Evolutionary conservation across 768 basidiomycete species (phyloP), one percentile per base, ranked within the genome.

Genomic region (Mycena galopus): DNA sequence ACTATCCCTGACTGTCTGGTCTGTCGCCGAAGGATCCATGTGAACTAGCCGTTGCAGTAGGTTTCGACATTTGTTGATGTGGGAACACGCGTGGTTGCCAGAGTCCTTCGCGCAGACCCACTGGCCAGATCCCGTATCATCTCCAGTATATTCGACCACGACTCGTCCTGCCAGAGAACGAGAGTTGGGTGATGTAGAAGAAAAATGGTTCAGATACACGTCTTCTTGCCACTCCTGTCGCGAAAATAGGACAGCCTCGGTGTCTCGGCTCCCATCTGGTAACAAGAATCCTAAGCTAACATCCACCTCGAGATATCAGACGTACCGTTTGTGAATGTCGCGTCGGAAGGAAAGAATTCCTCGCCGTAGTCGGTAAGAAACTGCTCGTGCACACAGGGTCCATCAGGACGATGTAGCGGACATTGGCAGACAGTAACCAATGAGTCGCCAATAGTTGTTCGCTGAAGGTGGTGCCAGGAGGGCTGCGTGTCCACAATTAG

Each of bases 401-500:
- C n/a, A 11, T 37, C 44, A 6, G 60, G 63, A n/a, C 25, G 16
- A 6, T 6, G 17, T 23, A 53, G 23, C 6, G 69, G 69, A 37
- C 69, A 71, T 0, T n/a, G 53, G 39, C 69, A 71, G 21, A 58
- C 69, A 59, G 23, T 51, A 2, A 65, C 42, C 2, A 27, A n/a
- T 3, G 8, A 5, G 12, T 44, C 32, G 1, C 62, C 69, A 19
- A 71, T 50, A 1, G 27, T 21, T 9, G 60, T 16, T 7, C 63
- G 30, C 30, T 71, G 69, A 58, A 71, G 63, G 37, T 71, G 69
- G 56, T 65, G 37, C 69, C 69, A 71, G 1, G 57, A 47, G 9
- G 27, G 2, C 66, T 67, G 21, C 12, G 23, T 23, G 16, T 10
- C 19, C 9, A 21, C 7, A 35, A 35, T 35, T 35, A 35, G 35